phyloP scores from a whole-genome alignment of 129 eudicot genomes.

The Mikania micrantha region DNA sequence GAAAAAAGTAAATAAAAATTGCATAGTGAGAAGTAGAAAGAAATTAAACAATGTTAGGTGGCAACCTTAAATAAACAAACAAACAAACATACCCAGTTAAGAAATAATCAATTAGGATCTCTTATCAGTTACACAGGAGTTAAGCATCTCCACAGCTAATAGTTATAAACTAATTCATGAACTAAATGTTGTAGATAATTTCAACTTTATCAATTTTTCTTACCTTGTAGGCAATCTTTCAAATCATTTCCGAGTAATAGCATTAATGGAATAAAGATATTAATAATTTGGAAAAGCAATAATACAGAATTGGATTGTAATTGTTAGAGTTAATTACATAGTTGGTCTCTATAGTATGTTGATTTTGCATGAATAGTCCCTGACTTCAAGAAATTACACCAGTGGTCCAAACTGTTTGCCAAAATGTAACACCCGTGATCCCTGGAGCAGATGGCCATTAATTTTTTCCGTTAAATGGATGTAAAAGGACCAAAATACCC shows the following conservation, averaged over 20 bases:
- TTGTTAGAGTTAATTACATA: no score
- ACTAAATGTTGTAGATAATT: not conserved
- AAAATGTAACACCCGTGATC: no score
- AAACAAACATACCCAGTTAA: no score
- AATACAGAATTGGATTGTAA: not conserved
- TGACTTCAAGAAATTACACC: no score
- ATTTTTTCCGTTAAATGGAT: no score
- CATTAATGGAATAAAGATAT: not conserved
- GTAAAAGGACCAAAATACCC: no score
- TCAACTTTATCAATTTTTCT: conserved; percentile 2
- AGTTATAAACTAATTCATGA: not conserved
- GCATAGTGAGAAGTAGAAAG: not conserved
- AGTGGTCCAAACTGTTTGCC: no score
- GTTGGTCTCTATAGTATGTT: no score
- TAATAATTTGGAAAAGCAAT: not conserved
- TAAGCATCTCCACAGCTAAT: not conserved
- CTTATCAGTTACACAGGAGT: not conserved
- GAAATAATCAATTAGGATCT: not conserved
- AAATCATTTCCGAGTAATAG: not conserved
- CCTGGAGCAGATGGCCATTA: no score
- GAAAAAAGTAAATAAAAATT: conserved; percentile 16
- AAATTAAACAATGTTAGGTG: not conserved
- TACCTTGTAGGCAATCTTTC: not conserved
- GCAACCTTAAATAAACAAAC: not conserved
- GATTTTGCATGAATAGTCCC: no score